Conservation (phyloP, 2,329 filamentous ascomycete species). For the Paecilomyces fulvus region DNA sequence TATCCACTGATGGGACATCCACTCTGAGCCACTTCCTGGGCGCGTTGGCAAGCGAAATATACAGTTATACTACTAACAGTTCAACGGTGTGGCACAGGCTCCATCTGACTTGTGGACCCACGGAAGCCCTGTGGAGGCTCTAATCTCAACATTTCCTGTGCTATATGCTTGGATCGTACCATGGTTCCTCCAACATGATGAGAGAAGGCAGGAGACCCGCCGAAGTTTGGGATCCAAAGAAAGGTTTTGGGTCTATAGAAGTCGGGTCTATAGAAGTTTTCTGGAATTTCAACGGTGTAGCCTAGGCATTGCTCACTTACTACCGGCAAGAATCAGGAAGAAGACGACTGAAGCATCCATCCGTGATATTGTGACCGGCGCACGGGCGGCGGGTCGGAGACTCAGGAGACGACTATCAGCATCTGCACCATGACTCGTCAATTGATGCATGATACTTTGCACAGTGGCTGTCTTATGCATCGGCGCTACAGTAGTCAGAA, state of each 20-base stretch:
- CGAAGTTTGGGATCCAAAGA: background rate
- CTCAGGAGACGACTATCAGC: background rate
- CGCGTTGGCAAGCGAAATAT: background rate
- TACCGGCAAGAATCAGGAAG: background rate
- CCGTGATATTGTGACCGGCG: background rate
- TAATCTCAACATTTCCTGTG: background rate
- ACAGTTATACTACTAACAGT: background rate
- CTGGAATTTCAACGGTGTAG: background rate
- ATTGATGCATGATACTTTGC: background rate
- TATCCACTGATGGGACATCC: background rate
- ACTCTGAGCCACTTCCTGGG: background rate
- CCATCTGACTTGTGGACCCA: background rate
- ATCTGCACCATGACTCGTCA: background rate
- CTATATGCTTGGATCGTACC: background rate
- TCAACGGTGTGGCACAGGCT: slow-evolving; percentile 3
- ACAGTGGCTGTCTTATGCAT: background rate
- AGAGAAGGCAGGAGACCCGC: background rate
- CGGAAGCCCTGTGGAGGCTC: background rate
- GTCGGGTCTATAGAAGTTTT: background rate
- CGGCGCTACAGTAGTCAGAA: background rate
- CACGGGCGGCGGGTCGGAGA: background rate
- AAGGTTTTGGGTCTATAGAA: background rate
- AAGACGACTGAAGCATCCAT: background rate
- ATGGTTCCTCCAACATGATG: background rate
- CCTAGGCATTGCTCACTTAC: background rate